phyloP scores from a whole-genome alignment of 371 early-diverging fungal genomes.

The Rhizopus sp. region DNA sequence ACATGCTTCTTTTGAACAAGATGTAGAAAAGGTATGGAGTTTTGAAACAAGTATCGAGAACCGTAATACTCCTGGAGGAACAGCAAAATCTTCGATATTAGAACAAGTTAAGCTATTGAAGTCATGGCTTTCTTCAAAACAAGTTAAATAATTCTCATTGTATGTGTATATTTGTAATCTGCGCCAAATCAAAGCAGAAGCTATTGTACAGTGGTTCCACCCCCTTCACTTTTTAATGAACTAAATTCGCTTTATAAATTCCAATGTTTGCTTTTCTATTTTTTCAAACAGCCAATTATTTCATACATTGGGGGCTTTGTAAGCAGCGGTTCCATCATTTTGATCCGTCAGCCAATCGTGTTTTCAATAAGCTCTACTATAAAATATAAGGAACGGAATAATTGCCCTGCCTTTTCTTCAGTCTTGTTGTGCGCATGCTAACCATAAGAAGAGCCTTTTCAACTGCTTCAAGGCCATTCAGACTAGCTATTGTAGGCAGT shows the following conservation, averaged over 20 bases:
- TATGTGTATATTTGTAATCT: constrained; percentile 2
- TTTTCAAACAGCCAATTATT: no score
- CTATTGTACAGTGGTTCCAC: no score
- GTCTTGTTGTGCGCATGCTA: constrained; percentile 1
- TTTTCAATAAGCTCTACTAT: no score
- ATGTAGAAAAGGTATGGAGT: constrained; percentile 82
- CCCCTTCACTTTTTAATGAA: no score
- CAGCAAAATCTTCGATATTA: constrained; percentile 75
- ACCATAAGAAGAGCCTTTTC: constrained; percentile 22
- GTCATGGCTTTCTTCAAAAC: constrained; percentile 54
- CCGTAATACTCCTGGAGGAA: constrained; percentile 88
- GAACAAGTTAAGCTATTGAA: constrained; percentile 79
- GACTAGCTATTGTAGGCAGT: constrained; percentile 80
- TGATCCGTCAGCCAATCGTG: no score
- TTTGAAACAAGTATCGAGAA: constrained; percentile 88
- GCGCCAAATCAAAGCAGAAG: neutral
- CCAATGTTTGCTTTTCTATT: no score
- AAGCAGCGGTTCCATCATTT: no score
- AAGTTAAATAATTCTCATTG: neutral
- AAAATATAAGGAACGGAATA: no score
- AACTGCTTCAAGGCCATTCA: constrained; percentile 39
- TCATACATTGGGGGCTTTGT: no score
- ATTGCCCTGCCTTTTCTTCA: no score
- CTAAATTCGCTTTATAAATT: no score
- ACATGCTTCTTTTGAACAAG: constrained; percentile 81